phyloP scores from a whole-genome alignment of 2,329 filamentous ascomycete genomes.

The Xylariaceae sp. region DNA sequence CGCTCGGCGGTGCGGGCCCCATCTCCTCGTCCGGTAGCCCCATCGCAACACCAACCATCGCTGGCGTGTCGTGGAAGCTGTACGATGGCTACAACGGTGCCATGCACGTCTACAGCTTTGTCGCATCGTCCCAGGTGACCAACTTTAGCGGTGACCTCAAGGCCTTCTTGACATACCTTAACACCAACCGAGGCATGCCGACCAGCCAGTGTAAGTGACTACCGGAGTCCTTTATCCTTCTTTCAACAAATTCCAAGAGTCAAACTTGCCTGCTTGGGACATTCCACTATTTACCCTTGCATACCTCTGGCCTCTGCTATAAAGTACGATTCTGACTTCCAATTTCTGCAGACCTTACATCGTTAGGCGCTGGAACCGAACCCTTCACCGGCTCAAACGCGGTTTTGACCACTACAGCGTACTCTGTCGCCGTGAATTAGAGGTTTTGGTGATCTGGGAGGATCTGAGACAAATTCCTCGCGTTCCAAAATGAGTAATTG shows the following conservation, averaged over 20 bases:
- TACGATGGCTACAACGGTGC: slow-evolving; percentile 61
- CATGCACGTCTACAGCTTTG: slow-evolving; percentile 62
- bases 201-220: slow-evolving; percentile 56
- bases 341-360: too few species aligned
- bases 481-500: not conserved
- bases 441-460: not conserved
- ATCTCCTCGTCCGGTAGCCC: slow-evolving; percentile 53
- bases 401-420: slow-evolving; percentile 46
- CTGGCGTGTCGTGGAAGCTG: slow-evolving; percentile 58
- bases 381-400: slow-evolving; percentile 55
- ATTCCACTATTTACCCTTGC: too few species aligned
- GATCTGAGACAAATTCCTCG: not conserved
- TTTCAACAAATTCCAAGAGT: too few species aligned
- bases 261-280: too few species aligned
- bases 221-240: too few species aligned
- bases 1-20: slow-evolving; percentile 38
- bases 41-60: slow-evolving; percentile 59
- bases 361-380: slow-evolving; percentile 59
- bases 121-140: slow-evolving; percentile 45
- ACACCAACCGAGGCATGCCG: slow-evolving; percentile 48
- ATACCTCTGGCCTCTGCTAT: too few species aligned
- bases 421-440: slow-evolving; percentile 27
- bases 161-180: slow-evolving; percentile 60
- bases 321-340: too few species aligned
- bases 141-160: slow-evolving; percentile 60